phyloP scores from a whole-genome alignment of 2,329 filamentous ascomycete species.

The Phyllosticta citribraziliensis region DNA sequence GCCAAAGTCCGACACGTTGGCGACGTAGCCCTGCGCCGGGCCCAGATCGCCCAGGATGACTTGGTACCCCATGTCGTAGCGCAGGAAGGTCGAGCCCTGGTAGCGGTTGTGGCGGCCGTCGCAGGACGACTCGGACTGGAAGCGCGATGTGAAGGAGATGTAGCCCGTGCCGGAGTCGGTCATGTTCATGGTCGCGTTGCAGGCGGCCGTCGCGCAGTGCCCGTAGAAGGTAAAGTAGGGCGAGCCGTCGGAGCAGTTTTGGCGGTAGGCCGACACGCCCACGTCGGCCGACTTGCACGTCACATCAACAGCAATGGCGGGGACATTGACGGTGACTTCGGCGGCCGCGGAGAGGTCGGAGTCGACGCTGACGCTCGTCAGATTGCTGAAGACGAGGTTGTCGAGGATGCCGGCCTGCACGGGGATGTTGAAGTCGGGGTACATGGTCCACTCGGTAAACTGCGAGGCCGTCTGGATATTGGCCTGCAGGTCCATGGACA shows the following conservation, averaged over 20 bases:
- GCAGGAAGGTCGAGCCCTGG: background rate
- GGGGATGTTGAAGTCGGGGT: slow-evolving; percentile 1
- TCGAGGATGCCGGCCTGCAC: background rate
- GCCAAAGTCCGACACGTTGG: background rate
- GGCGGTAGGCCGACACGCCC: background rate
- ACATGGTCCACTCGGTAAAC: slow-evolving; percentile 5
- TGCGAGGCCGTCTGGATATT: slow-evolving; percentile 1
- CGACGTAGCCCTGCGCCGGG: background rate
- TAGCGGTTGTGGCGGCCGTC: background rate
- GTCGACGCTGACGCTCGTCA: background rate
- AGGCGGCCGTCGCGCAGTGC: background rate
- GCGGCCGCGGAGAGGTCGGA: background rate
- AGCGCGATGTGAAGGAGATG: background rate
- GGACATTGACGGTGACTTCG: background rate
- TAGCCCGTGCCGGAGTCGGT: background rate
- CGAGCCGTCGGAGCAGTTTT: background rate
- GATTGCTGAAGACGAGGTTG: slow-evolving; percentile 7
- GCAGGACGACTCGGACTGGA: background rate
- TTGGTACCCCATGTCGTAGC: background rate
- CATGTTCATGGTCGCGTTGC: slow-evolving; percentile 1
- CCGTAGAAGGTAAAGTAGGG: background rate
- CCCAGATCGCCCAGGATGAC: background rate
- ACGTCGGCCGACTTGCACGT: background rate
- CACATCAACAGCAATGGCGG: slow-evolving; percentile 1
- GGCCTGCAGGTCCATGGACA: background rate